These are phyloP conservation scores for Ceratobasidium papillatum DNA, from an alignment of 1,284 basidiomycete species.

Conservation along the genomic window DNA sequence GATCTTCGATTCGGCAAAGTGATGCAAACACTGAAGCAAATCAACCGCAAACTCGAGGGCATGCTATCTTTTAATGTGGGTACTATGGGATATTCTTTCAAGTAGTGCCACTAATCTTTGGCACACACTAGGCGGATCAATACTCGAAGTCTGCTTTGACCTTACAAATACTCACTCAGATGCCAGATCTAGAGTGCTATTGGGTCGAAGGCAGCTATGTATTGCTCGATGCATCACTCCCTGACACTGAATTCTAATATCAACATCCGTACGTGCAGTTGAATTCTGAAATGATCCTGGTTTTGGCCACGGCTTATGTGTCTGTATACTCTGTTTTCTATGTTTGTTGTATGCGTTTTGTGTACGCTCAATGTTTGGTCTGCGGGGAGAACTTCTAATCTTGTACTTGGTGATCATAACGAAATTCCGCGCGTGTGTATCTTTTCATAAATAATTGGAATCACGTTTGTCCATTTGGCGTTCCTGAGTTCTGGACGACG, in stretches of 20 bases:
- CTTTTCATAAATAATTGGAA: too few relatives aligned
- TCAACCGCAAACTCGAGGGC: not conserved
- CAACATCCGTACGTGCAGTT: too few relatives aligned
- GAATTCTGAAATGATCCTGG: too few relatives aligned
- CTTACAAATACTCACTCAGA: not conserved
- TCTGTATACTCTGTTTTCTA: not conserved
- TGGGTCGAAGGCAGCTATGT: not conserved
- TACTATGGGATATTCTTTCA: not conserved
- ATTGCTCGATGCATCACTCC: not conserved
- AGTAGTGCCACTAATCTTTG: not conserved
- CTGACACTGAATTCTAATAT: not conserved
- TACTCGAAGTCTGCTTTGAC: not conserved
- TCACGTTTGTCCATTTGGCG: not conserved
- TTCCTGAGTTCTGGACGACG: too few relatives aligned
- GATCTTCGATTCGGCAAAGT: constrained; percentile 21
- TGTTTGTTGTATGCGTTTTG: not conserved
- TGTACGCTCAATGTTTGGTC: not conserved
- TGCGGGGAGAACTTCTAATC: too few relatives aligned
- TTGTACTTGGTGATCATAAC: too few relatives aligned
- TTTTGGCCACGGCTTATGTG: too few relatives aligned
- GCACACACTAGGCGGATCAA: not conserved
- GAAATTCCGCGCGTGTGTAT: too few relatives aligned
- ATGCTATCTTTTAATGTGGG: not conserved
- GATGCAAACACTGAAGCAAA: not conserved
- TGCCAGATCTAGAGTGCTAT: not conserved